Evolutionary conservation across 257 asterid genomes (phyloP), one percentile per base, ranked within the genome.

Genomic region (Cynanchum wilfordii): DNA sequence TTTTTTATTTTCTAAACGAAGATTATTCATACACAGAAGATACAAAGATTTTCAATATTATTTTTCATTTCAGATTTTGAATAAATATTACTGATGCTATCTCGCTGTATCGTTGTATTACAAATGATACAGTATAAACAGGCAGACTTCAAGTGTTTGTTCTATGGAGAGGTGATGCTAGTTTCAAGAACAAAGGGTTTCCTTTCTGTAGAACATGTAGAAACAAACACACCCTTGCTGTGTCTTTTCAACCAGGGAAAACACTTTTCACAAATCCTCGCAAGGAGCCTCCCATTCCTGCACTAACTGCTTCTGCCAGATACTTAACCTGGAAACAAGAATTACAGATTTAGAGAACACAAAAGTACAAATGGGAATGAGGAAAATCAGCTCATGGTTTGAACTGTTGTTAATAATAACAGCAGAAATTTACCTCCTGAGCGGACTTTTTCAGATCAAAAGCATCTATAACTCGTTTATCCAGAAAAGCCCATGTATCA

Each of bases 401-500:
- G 10, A 4, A 47, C 20, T 38, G 20, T 60, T n/a, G 62, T 42
- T 17, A 72, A 71, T 52, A 49, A 20, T 17, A 47, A 15, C 51
- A 64, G 60, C 38, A 69, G 29, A 70, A 59, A 45, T 78, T 78
- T 83, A 91, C 99, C 98, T 94, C 99, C 73, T 85, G 93, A 76
- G 85, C 84, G 50, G 93, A 76, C 80, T 91, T 94, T 66, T 84
- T 87, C 38, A 93, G 77, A 82, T 94, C 95, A 84, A 94, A 91
- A 52, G 92, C 97, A 75, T 89, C 97, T 81, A 84, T 89, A 65
- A 92, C 77, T 76, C 97, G 86, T 42, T 75, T 90, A 51, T 88
- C 89, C 89, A 94, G 75, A 88, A 91, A 91, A 24, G 75, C 80
- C 98, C 99, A 94, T 47, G 99, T 91, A 68, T 89, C 96, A 79